Conservation (phyloP, 208 protist species). For the Plasmodiophora brassicae region DNA sequence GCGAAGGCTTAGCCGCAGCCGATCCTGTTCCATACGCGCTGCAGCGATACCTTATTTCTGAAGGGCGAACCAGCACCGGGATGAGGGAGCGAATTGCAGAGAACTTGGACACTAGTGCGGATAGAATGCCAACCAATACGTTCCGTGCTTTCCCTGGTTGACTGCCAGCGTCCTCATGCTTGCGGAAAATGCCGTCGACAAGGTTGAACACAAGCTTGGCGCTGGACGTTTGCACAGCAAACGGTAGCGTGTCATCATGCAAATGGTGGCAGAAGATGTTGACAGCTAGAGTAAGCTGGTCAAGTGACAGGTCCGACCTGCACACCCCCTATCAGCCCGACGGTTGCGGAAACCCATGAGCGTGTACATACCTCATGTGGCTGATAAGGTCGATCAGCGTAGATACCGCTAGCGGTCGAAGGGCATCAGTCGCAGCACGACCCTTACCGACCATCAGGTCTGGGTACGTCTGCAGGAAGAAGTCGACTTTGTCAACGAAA, state of each 20-base stretch:
- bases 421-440: constrained; percentile 47
- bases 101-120: neutral
- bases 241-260: constrained; percentile 64
- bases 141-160: neutral
- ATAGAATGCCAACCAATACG: neutral
- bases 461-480: constrained; percentile 14
- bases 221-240: constrained; percentile 69
- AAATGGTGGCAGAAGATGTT: constrained; percentile 68
- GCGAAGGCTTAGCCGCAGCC: too few relatives aligned
- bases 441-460: neutral
- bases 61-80: neutral
- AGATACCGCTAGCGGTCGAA: constrained; percentile 64
- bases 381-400: constrained; percentile 63
- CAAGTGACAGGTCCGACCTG: constrained; percentile 57
- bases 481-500: neutral
- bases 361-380: neutral
- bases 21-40: too few relatives aligned
- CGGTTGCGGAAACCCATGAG: too few relatives aligned
- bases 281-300: constrained; percentile 61
- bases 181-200: constrained; percentile 65
- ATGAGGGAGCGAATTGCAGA: neutral
- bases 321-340: too few relatives aligned
- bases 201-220: constrained; percentile 70
- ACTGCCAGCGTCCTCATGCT: constrained; percentile 10
- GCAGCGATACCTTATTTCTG: neutral